Evolutionary conservation across 2,329 filamentous ascomycete genomes (phyloP).

Genomic region (Aureobasidium vineae): DNA sequence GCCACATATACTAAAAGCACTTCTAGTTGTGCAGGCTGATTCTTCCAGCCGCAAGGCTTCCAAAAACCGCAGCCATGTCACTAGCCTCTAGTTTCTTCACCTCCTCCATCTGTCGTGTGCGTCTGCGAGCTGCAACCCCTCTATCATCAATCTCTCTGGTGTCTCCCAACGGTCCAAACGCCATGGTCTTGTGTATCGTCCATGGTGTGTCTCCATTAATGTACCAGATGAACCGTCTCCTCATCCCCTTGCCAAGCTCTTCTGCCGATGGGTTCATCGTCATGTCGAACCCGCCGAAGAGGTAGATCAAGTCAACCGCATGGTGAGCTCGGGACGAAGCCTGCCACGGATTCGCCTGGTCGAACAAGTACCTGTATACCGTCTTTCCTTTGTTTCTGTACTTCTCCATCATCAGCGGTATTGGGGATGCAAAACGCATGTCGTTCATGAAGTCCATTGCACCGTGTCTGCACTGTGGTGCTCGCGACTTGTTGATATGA

Average conservation of each 20-base stretch:
- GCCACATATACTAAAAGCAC: neutral
- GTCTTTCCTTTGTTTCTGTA: constrained; percentile 32
- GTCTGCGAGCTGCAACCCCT: constrained; percentile 40
- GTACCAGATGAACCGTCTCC: constrained; percentile 45
- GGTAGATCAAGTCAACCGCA: constrained; percentile 48
- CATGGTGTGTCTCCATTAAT: constrained; percentile 42
- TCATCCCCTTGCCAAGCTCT: constrained; percentile 40
- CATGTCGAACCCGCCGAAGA: constrained; percentile 46
- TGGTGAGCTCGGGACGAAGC: constrained; percentile 49
- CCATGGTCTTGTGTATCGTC: constrained; percentile 37
- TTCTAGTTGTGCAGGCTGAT: constrained; percentile 41
- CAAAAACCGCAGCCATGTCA: constrained; percentile 38
- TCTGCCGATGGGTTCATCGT: constrained; percentile 40
- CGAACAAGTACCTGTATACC: constrained; percentile 46
- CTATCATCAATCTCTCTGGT: constrained; percentile 37
- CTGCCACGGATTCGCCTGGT: constrained; percentile 52
- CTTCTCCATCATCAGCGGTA: constrained; percentile 28
- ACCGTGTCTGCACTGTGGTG: constrained; percentile 44
- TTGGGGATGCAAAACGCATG: constrained; percentile 37
- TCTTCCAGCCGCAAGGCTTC: constrained; percentile 42
- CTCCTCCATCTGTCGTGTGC: constrained; percentile 36
- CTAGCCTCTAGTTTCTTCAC: constrained; percentile 37
- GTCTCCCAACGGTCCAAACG: constrained; percentile 45
- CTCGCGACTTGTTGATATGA: constrained; percentile 43
- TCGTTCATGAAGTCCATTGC: constrained; percentile 45